These are phyloP conservation scores for Psilocybe mexicana DNA, from an alignment of 1,284 basidiomycete species.

Conservation along the genomic window DNA sequence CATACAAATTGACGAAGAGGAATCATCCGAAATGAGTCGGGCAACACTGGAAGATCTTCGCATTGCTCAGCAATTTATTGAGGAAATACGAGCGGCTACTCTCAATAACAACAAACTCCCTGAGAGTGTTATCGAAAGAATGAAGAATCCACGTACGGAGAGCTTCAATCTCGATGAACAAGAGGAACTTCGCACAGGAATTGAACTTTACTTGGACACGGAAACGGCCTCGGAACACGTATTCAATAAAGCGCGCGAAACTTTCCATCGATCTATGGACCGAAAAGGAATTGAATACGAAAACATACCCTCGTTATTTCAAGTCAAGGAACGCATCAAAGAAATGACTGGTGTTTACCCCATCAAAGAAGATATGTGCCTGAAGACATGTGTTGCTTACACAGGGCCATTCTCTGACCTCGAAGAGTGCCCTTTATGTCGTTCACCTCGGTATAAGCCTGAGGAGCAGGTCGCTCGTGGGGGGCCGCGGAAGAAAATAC, in stretches of 20 bases:
- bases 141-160: not conserved
- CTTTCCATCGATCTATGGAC: not conserved
- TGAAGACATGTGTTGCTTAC: slow-evolving; percentile 35
- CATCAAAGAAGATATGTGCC: slow-evolving; percentile 36
- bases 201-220: slow-evolving; percentile 3
- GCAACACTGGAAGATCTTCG: not conserved
- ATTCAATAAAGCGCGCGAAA: not conserved
- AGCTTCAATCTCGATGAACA: not conserved
- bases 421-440: slow-evolving; percentile 13
- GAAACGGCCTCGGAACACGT: not conserved
- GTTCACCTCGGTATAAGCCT: slow-evolving; percentile 11
- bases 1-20: no score
- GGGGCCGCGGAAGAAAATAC: not conserved
- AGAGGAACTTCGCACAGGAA: not conserved
- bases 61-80: not conserved
- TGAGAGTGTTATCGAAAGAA: not conserved
- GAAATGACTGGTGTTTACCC: slow-evolving; percentile 32
- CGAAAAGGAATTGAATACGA: not conserved
- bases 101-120: not conserved
- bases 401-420: slow-evolving; percentile 17
- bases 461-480: slow-evolving; percentile 2
- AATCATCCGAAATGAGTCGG: not conserved
- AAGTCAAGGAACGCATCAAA: slow-evolving; percentile 20
- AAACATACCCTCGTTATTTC: slow-evolving; percentile 19
- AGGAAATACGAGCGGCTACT: not conserved